Percentiles rank a stretch among this genome's conserved stretches.
Evolutionary conservation across 2,329 filamentous ascomycete genomes (phyloP).

Genomic region (Pseudopyrenochaeta lycopersici): DNA sequence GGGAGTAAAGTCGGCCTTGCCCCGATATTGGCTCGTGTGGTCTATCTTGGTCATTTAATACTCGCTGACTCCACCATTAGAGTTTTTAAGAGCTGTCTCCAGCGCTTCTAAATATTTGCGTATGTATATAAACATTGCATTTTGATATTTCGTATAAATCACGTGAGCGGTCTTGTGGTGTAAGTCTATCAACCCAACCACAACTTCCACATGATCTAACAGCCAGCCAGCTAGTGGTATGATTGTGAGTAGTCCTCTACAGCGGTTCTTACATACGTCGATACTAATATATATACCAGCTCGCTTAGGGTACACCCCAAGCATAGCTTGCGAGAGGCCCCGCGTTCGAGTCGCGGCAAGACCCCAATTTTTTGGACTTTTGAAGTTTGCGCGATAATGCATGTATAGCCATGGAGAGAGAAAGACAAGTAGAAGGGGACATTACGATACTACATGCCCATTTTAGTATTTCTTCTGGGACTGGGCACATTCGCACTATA

Average conservation of each 20-base stretch:
- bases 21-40: too few relatives aligned
- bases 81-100: too few relatives aligned
- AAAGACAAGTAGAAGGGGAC: too few relatives aligned
- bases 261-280: too few relatives aligned
- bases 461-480: too few relatives aligned
- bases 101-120: too few relatives aligned
- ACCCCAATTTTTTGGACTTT: slow-evolving; percentile 15
- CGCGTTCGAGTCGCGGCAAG: slow-evolving; percentile 29
- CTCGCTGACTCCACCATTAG: too few relatives aligned
- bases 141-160: slow-evolving; percentile 1
- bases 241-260: slow-evolving; percentile 9
- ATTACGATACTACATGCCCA: too few relatives aligned
- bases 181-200: slow-evolving; percentile 1
- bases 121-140: too few relatives aligned
- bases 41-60: too few relatives aligned
- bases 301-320: slow-evolving; percentile 17
- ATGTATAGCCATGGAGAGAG: not conserved
- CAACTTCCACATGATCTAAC: slow-evolving; percentile 1
- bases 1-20: too few relatives aligned
- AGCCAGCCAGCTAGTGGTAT: slow-evolving; percentile 19
- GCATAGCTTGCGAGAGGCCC: slow-evolving; percentile 26
- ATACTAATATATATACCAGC: slow-evolving; percentile 1
- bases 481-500: too few relatives aligned
- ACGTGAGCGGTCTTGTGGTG: slow-evolving; percentile 23
- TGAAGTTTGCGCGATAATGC: not conserved